Percentiles rank a stretch among this genome's conserved stretches.
Conservation (phyloP, 192 early-diverging fungal genomes). For the Gamsiella multidivaricata region DNA sequence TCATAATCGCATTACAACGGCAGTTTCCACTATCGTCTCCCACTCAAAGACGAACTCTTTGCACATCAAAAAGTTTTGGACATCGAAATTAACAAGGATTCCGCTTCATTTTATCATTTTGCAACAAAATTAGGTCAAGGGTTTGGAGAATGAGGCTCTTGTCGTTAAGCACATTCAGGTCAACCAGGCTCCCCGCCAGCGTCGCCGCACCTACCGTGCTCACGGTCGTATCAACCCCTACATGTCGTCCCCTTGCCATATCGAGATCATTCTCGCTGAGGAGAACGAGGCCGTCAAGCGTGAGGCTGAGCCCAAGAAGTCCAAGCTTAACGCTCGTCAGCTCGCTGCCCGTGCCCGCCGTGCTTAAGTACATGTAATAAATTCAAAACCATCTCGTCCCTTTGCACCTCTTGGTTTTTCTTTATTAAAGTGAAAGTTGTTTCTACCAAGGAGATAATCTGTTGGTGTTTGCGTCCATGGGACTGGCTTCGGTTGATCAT, state of each 20-base stretch:
- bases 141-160: constrained; percentile 87
- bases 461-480: too few species aligned
- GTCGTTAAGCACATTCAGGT: constrained; percentile 96
- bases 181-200: constrained; percentile 98
- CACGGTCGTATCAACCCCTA: constrained; percentile 90
- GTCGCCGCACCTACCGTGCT: constrained; percentile 97
- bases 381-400: constrained; percentile 27
- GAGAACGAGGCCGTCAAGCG: constrained; percentile 82
- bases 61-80: too few species aligned
- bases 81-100: too few species aligned
- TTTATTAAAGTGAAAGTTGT: too few species aligned
- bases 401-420: neutral
- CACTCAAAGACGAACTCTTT: too few species aligned
- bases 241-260: constrained; percentile 95
- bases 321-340: constrained; percentile 67
- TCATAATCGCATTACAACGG: too few species aligned
- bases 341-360: constrained; percentile 64
- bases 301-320: constrained; percentile 73
- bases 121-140: constrained; percentile 77
- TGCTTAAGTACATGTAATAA: constrained; percentile 51
- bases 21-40: too few species aligned
- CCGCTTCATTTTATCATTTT: neutral
- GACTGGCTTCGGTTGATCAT: too few species aligned
- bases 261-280: constrained; percentile 95
- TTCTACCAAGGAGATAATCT: too few species aligned